These are phyloP conservation scores for Chondrus crispus DNA, from an alignment of 23 red algal species.

Conservation along the genomic window DNA sequence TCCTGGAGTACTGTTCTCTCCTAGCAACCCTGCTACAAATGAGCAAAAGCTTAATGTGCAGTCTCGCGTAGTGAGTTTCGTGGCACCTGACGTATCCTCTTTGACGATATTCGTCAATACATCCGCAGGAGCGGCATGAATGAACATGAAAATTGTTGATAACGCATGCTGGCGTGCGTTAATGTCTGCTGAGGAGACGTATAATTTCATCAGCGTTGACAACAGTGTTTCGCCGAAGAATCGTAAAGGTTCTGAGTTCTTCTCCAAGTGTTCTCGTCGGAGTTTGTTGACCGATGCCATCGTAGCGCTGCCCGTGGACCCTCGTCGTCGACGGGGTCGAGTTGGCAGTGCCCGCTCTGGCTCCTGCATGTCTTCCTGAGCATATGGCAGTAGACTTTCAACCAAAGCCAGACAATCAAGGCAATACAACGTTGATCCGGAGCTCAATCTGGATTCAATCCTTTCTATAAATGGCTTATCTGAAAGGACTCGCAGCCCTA, in stretches of 20 bases:
- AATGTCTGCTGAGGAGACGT: slow-evolving; percentile 37
- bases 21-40: slow-evolving; percentile 56
- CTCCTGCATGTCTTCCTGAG: slow-evolving; percentile 9
- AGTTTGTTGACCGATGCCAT: slow-evolving; percentile 27
- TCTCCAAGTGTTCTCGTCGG: slow-evolving; percentile 49
- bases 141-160: slow-evolving; percentile 56
- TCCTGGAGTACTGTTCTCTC: slow-evolving; percentile 42
- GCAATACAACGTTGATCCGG: slow-evolving; percentile 16
- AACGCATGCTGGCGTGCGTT: slow-evolving; percentile 40
- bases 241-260: background rate
- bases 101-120: slow-evolving; percentile 8
- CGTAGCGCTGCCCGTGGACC: background rate
- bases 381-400: slow-evolving; percentile 65
- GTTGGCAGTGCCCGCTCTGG: background rate
- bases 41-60: slow-evolving; percentile 28
- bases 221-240: slow-evolving; percentile 50
- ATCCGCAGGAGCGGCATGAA: slow-evolving; percentile 24
- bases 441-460: slow-evolving; percentile 23
- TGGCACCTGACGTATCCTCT: background rate
- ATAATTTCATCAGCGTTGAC: slow-evolving; percentile 56
- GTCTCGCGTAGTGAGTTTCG: background rate
- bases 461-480: slow-evolving; percentile 32
- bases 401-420: slow-evolving; percentile 59
- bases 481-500: slow-evolving; percentile 47
- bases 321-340: slow-evolving; percentile 23